Evolutionary conservation across 345 rosid species (phyloP).

Genomic region (Carallia pectinifolia): DNA sequence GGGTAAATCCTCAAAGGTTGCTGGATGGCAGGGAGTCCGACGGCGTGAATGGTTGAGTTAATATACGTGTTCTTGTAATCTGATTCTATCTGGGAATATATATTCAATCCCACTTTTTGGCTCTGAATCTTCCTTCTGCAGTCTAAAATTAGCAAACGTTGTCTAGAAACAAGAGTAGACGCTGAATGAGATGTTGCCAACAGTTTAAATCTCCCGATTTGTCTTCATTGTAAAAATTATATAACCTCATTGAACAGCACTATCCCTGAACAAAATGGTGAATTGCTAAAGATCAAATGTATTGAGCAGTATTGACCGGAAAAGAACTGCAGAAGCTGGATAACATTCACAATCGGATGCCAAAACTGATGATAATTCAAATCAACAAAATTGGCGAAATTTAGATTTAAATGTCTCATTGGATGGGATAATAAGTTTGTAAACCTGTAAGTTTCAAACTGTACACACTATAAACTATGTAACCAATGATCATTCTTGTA

Average conservation of each 20-base stretch:
- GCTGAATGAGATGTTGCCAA: background rate
- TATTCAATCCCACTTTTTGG: constrained; percentile 10
- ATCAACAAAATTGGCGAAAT: background rate
- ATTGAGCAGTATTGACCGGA: too few species aligned
- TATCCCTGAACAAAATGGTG: too few species aligned
- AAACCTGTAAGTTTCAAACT: constrained; percentile 1
- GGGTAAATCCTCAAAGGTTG: background rate
- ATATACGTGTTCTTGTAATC: constrained; percentile 13
- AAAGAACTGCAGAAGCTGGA: background rate
- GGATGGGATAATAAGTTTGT: background rate
- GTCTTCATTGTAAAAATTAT: background rate
- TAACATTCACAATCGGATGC: background rate
- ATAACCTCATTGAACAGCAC: too few species aligned
- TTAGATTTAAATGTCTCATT: background rate
- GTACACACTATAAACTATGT: constrained; percentile 6
- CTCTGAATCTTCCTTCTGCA: background rate
- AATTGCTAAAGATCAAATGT: too few species aligned
- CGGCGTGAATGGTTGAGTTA: background rate
- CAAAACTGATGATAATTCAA: background rate
- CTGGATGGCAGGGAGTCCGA: background rate
- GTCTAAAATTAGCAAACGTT: background rate
- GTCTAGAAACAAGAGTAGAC: background rate
- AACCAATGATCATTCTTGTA: constrained; percentile 51
- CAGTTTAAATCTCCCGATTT: background rate
- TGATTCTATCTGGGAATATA: constrained; percentile 9